Evolutionary conservation across 495 filamentous ascomycete genomes (phyloP).

Genomic region (Echria macrotheca): DNA sequence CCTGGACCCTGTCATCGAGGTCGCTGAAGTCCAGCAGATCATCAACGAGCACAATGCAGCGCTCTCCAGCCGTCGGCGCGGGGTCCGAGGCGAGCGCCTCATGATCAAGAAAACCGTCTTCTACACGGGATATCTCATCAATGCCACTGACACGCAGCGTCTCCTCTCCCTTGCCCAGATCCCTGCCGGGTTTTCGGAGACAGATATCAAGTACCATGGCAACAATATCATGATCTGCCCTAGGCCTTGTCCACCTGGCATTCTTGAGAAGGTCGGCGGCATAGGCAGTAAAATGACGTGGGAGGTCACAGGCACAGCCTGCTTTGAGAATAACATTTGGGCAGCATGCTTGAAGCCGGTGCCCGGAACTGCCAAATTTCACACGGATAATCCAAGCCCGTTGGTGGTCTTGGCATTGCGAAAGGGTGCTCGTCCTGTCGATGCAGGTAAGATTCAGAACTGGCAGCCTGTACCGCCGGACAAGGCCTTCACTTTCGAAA

Average conservation of each 20-base stretch:
- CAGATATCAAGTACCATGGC: conserved; percentile 74
- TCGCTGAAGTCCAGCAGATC: conserved; percentile 80
- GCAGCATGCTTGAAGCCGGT: conserved; percentile 73
- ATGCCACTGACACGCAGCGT: conserved; percentile 58
- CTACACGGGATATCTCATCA: conserved; percentile 91
- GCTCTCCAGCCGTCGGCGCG: conserved; percentile 29
- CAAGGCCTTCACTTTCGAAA: conserved; percentile 64
- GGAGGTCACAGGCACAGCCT: conserved; percentile 71
- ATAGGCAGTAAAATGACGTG: conserved; percentile 75
- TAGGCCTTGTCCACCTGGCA: conserved; percentile 57
- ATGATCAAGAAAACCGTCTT: conserved; percentile 81
- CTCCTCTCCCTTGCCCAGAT: conserved; percentile 62
- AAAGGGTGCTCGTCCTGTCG: conserved; percentile 66
- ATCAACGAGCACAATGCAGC: conserved; percentile 77
- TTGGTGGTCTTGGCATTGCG: conserved; percentile 71
- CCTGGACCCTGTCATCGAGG: conserved; percentile 80
- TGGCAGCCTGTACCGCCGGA: conserved; percentile 75
- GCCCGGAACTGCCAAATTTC: conserved; percentile 54
- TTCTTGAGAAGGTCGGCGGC: conserved; percentile 78
- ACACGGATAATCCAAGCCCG: conserved; percentile 69
- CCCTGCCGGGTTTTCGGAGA: conserved; percentile 50
- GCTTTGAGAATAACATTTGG: conserved; percentile 77
- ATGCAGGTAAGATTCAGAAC: conserved; percentile 74
- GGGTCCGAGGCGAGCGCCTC: conserved; percentile 38
- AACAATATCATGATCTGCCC: conserved; percentile 88